Evolutionary conservation across 2,329 filamentous ascomycete species (phyloP).

Genomic region (Mollisiaceae sp.): DNA sequence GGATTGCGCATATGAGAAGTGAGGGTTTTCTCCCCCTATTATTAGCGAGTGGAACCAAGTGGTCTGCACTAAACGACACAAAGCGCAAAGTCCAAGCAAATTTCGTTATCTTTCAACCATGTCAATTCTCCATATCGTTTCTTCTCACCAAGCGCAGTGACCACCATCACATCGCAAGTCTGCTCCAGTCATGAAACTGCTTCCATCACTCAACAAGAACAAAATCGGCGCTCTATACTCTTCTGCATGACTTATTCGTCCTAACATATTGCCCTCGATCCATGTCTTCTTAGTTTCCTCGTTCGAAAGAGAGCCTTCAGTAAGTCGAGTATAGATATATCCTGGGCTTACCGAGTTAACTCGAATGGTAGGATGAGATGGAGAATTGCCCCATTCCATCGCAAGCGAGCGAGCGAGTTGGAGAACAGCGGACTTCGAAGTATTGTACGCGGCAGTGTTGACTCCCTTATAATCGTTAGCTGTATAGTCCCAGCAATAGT

Average conservation of each 20-base stretch:
- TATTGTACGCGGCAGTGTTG: conserved; percentile 51
- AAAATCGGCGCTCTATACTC: conserved; percentile 61
- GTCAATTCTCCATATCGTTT: not conserved
- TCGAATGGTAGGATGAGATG: conserved; percentile 46
- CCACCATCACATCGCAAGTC: conserved; percentile 54
- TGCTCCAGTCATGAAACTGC: conserved; percentile 51
- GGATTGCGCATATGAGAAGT: too few species aligned
- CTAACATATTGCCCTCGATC: conserved; percentile 62
- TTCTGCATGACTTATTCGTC: conserved; percentile 61
- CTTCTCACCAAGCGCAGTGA: conserved; percentile 54
- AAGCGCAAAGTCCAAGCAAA: not conserved
- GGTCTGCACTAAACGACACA: not conserved
- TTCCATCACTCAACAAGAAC: conserved; percentile 50
- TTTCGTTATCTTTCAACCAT: not conserved
- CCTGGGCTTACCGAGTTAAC: conserved; percentile 71
- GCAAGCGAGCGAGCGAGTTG: conserved; percentile 65
- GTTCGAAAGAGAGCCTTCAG: conserved; percentile 69
- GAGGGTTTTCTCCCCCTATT: not conserved
- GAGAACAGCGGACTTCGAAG: conserved; percentile 68
- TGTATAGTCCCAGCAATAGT: not conserved
- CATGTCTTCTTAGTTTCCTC: conserved; percentile 63
- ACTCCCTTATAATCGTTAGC: conserved; percentile 16
- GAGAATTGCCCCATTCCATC: conserved; percentile 71
- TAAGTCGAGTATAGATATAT: conserved; percentile 70
- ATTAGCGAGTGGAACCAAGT: not conserved